Conservation (phyloP, 2,329 filamentous ascomycete genomes). For the Stemphylium lycopersici region DNA sequence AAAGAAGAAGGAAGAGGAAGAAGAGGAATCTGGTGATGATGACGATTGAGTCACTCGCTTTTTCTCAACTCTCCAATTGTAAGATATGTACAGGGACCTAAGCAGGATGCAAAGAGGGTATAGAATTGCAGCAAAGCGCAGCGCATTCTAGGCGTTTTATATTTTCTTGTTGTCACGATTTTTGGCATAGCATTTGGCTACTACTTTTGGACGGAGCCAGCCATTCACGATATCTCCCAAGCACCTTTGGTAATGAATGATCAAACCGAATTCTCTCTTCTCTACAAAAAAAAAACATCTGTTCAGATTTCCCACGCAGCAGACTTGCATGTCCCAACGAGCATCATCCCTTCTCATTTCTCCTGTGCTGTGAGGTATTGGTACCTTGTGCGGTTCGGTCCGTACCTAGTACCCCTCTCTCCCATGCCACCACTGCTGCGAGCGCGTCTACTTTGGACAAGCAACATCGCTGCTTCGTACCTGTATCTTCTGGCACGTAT, state of each 20-base stretch:
- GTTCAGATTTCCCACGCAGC: too few relatives aligned
- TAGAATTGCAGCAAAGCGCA: not conserved
- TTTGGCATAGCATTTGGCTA: not conserved
- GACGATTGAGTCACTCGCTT: constrained; percentile 31
- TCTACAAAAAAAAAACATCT: not conserved
- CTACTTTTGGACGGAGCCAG: not conserved
- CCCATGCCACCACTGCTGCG: too few relatives aligned
- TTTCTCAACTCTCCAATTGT: not conserved
- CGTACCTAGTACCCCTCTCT: too few relatives aligned
- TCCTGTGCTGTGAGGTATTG: too few relatives aligned
- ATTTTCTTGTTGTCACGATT: not conserved
- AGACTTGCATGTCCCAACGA: too few relatives aligned
- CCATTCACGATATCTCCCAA: not conserved
- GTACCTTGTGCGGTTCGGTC: too few relatives aligned
- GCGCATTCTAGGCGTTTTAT: constrained; percentile 8
- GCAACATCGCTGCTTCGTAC: too few relatives aligned
- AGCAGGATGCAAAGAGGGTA: not conserved
- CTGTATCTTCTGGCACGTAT: not conserved
- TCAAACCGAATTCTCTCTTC: constrained; percentile 1
- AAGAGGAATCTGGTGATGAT: constrained; percentile 45
- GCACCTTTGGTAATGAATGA: constrained; percentile 3
- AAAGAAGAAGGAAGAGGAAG: constrained; percentile 57
- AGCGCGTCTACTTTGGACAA: not conserved
- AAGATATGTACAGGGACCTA: constrained; percentile 13
- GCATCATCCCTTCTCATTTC: too few relatives aligned